Evolutionary conservation across 2,329 filamentous ascomycete species (phyloP).

Genomic region (Penicillium sp.): DNA sequence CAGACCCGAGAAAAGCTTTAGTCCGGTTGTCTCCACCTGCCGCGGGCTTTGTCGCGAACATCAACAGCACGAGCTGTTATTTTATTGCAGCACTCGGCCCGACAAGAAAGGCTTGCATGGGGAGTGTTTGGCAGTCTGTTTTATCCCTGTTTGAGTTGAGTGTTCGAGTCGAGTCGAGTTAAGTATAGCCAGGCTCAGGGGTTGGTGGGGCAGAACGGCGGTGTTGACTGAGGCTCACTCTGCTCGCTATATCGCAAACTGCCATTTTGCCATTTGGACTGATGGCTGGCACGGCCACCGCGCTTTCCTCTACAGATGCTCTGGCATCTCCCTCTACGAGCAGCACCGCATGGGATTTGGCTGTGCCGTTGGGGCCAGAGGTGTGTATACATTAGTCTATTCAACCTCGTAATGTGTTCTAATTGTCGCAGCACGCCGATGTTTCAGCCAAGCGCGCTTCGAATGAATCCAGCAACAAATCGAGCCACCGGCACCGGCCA

Average conservation of each 20-base stretch:
- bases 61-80: not conserved
- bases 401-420: not conserved
- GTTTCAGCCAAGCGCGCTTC: slow-evolving; percentile 26
- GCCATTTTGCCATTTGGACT: not conserved
- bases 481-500: slow-evolving; percentile 27
- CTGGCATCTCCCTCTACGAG: slow-evolving; percentile 33
- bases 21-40: slow-evolving; percentile 15
- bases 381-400: slow-evolving; percentile 25
- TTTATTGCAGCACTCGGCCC: not conserved
- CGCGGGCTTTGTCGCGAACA: not conserved
- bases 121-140: too few relatives aligned
- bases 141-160: too few relatives aligned
- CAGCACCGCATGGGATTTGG: slow-evolving; percentile 36
- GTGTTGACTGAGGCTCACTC: too few relatives aligned
- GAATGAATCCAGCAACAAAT: slow-evolving; percentile 32
- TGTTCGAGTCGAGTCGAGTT: not conserved
- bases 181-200: too few relatives aligned
- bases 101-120: too few relatives aligned
- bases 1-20: slow-evolving; percentile 10
- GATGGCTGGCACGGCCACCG: slow-evolving; percentile 41
- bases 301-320: slow-evolving; percentile 36
- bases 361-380: slow-evolving; percentile 32
- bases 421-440: slow-evolving; percentile 4
- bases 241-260: too few relatives aligned
- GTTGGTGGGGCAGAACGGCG: slow-evolving; percentile 13